phyloP scores from a whole-genome alignment of 2,329 filamentous ascomycete species.

The Pseudocercospora eumusae region DNA sequence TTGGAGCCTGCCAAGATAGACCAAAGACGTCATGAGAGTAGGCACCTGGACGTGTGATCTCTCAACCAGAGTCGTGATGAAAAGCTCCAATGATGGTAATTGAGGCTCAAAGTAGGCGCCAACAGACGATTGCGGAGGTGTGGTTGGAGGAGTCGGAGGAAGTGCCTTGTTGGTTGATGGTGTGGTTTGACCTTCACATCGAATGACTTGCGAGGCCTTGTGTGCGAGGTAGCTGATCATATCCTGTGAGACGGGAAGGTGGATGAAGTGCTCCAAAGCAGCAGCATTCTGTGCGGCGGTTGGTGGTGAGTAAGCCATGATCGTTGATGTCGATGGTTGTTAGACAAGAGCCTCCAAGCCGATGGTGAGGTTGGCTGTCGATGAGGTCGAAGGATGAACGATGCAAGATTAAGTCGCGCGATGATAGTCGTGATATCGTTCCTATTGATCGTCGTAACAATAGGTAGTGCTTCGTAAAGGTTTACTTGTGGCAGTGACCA shows the following conservation, averaged over 20 bases:
- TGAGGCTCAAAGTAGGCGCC: conserved; percentile 53
- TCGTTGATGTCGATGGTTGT: conserved; percentile 24
- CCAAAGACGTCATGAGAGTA: conserved; percentile 93
- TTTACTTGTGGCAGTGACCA: conserved; percentile 10
- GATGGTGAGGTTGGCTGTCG: conserved; percentile 21
- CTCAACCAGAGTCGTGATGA: conserved; percentile 88
- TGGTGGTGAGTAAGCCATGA: conserved; percentile 50
- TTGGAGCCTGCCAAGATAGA: conserved; percentile 86
- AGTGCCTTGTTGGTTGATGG: conserved; percentile 48
- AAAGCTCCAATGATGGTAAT: conserved; percentile 80
- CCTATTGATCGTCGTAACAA: conserved; percentile 37
- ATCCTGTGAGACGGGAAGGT: conserved; percentile 69
- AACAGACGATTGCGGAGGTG: conserved; percentile 51
- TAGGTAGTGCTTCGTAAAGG: conserved; percentile 24
- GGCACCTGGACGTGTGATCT: conserved; percentile 96
- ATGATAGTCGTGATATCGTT: conserved; percentile 22
- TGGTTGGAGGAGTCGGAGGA: conserved; percentile 61
- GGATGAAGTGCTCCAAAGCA: conserved; percentile 79
- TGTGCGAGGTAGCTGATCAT: conserved; percentile 78
- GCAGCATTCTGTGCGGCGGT: conserved; percentile 62
- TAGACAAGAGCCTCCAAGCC: conserved; percentile 22
- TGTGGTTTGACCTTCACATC: conserved; percentile 62
- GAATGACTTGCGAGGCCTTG: conserved; percentile 75
- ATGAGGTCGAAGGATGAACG: conserved; percentile 18
- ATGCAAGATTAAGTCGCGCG: conserved; percentile 15